A percentile compares a stretch with the other conserved stretches of the same genome.
Conservation (phyloP, 2,329 filamentous ascomycete genomes). For the Truncatella angustata region DNA sequence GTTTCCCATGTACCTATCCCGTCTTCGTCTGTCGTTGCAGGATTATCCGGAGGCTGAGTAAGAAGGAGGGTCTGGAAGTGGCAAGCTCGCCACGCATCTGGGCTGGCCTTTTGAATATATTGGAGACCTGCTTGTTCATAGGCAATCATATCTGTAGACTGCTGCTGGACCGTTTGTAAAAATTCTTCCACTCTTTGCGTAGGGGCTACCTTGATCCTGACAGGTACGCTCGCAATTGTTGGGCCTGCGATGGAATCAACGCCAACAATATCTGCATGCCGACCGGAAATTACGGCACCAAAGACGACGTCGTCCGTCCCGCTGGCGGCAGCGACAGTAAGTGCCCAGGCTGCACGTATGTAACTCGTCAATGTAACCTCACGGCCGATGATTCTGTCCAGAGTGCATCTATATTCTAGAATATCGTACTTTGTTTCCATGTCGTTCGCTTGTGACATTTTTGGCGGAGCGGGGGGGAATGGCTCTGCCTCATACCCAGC, state of each 20-base stretch:
- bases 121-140: conserved; percentile 11
- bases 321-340: not conserved
- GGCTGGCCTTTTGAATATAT: conserved; percentile 2
- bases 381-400: not conserved
- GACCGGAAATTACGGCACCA: not conserved
- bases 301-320: not conserved
- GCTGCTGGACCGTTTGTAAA: not conserved
- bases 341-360: not conserved
- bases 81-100: conserved; percentile 4
- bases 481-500: too few species aligned
- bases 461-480: too few species aligned
- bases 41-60: conserved; percentile 5
- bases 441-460: too few species aligned
- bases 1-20: not conserved
- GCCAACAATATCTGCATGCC: not conserved
- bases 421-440: not conserved
- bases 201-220: not conserved
- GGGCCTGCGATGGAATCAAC: not conserved
- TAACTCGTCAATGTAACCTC: not conserved
- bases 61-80: conserved; percentile 9
- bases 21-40: not conserved
- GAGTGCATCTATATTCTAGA: not conserved
- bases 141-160: not conserved
- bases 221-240: not conserved
- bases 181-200: not conserved